These are phyloP conservation scores for Ceratobasidium theobromae DNA, from an alignment of 1,284 basidiomycete species.

Conservation along the genomic window DNA sequence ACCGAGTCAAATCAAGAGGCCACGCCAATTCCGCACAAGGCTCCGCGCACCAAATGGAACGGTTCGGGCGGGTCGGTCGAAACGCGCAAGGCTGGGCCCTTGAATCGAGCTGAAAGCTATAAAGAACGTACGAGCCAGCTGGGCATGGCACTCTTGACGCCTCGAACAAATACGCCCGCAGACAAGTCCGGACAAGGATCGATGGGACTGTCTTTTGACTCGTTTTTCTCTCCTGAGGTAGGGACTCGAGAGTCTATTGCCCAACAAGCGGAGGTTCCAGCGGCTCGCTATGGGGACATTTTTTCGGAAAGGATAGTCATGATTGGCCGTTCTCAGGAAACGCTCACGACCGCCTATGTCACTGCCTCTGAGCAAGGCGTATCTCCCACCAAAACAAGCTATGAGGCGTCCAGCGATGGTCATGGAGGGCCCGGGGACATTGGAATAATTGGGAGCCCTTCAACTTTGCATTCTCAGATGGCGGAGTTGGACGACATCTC, in stretches of 20 bases:
- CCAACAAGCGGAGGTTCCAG: not conserved
- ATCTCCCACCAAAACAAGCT: not conserved
- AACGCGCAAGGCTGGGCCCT: not conserved
- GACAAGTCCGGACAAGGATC: not conserved
- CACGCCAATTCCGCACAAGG: not conserved
- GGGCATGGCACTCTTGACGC: not conserved
- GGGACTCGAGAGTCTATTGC: not conserved
- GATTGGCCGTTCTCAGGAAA: slow-evolving; percentile 15
- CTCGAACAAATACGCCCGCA: not conserved
- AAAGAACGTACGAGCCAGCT: slow-evolving; percentile 5
- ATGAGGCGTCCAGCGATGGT: not conserved
- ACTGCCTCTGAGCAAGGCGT: slow-evolving; percentile 1
- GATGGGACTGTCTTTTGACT: slow-evolving; percentile 15
- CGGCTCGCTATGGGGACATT: slow-evolving; percentile 1
- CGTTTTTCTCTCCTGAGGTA: slow-evolving; percentile 9
- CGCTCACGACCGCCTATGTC: not conserved
- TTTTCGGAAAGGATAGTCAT: slow-evolving; percentile 7
- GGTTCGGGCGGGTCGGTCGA: not conserved
- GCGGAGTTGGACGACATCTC: slow-evolving; percentile 21
- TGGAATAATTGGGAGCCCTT: slow-evolving; percentile 19
- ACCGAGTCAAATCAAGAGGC: not conserved
- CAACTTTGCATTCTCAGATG: slow-evolving; percentile 16
- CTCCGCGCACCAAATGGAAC: not conserved
- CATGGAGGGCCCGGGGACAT: not conserved
- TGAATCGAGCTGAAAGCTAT: not conserved